Conservation (phyloP, 1,284 basidiomycete species). For the Schizophyllum commune region DNA sequence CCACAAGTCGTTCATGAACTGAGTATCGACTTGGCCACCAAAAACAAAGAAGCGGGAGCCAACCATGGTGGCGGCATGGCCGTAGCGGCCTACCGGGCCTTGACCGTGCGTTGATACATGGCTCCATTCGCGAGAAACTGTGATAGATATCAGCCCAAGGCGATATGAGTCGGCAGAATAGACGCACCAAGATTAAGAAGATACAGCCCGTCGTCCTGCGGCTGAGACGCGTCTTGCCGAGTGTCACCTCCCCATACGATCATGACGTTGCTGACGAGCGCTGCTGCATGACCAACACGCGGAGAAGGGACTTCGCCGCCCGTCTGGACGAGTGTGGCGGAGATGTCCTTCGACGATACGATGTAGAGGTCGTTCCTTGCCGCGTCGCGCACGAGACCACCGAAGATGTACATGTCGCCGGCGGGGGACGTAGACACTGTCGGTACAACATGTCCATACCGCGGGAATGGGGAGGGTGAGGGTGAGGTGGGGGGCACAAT, state of each 20-base stretch:
- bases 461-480: conserved; percentile 86
- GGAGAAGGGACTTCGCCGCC: conserved; percentile 86
- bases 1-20: conserved; percentile 96
- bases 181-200: conserved; percentile 87
- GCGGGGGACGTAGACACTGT: conserved; percentile 61
- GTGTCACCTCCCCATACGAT: conserved; percentile 99
- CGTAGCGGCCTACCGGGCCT: conserved; percentile 85
- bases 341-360: conserved; percentile 75
- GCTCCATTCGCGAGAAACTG: conserved; percentile 92
- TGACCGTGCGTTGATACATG: conserved; percentile 72
- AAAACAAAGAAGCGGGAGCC: conserved; percentile 92
- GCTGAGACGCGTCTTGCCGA: conserved; percentile 60
- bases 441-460: conserved; percentile 96
- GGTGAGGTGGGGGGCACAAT: conserved; percentile 49
- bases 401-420: conserved; percentile 95
- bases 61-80: conserved; percentile 92
- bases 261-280: conserved; percentile 91
- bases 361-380: conserved; percentile 94
- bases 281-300: conserved; percentile 93
- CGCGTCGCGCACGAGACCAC: conserved; percentile 89
- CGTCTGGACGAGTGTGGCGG: conserved; percentile 77
- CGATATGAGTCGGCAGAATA: conserved; percentile 3
- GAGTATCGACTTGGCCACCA: conserved; percentile 94
- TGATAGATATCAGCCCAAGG: conserved; percentile 4
- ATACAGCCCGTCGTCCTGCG: conserved; percentile 92